A percentile compares a stretch with the other conserved stretches of the same genome.
Evolutionary conservation across 2,329 filamentous ascomycete genomes (phyloP).

Genomic region (Aureobasidium sp.): DNA sequence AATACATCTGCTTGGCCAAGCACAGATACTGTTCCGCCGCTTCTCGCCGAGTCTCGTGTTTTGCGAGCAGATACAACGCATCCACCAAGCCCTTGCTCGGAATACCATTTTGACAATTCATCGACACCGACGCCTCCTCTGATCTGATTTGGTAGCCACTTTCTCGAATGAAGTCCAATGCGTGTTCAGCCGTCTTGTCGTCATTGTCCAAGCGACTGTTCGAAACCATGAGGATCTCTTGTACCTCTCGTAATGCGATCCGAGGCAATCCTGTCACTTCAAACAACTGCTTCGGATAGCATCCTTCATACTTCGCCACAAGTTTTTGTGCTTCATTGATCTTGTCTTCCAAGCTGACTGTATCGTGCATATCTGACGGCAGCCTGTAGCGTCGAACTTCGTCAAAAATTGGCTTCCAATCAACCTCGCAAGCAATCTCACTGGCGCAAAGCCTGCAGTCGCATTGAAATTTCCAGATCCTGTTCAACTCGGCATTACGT

Average conservation of each 20-base stretch:
- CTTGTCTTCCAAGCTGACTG: neutral
- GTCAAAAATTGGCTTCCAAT: constrained; percentile 1
- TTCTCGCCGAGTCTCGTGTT: neutral
- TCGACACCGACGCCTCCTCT: neutral
- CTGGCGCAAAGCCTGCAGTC: constrained; percentile 5
- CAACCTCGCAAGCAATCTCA: neutral
- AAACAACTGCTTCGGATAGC: neutral
- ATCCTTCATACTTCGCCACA: neutral
- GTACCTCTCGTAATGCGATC: neutral
- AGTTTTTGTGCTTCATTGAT: neutral
- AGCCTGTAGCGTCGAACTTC: neutral
- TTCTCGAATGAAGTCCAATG: neutral
- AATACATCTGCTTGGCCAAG: constrained; percentile 5
- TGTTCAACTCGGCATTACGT: neutral
- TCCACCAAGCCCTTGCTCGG: neutral
- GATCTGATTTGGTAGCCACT: neutral
- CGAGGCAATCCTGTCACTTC: neutral
- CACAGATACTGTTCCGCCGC: neutral
- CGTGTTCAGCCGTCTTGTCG: neutral
- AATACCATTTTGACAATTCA: neutral
- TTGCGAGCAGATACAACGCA: constrained; percentile 2
- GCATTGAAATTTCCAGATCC: constrained; percentile 1
- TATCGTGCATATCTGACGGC: neutral
- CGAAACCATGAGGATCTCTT: neutral
- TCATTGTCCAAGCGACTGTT: neutral